Conservation (phyloP, 2,329 filamentous ascomycete species). For the Fusarium circinatum region DNA sequence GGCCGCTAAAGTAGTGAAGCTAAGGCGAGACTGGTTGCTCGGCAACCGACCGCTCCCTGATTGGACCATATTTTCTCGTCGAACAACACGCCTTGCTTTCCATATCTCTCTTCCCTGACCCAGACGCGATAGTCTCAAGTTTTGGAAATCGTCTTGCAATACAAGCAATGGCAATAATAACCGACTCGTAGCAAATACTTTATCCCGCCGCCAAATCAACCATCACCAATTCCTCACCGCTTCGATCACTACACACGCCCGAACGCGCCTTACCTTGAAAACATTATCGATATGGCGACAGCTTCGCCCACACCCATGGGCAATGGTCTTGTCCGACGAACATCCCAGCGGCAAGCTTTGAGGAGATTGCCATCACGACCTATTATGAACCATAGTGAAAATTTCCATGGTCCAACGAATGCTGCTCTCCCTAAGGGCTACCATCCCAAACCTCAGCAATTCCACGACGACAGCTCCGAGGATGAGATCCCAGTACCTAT, state of each 20-base stretch:
- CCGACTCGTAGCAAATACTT: slow-evolving; percentile 55
- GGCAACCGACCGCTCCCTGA: slow-evolving; percentile 46
- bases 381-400: slow-evolving; percentile 57
- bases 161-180: slow-evolving; percentile 51
- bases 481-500: slow-evolving; percentile 92
- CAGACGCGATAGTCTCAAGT: slow-evolving; percentile 51
- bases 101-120: slow-evolving; percentile 36
- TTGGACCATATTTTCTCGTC: slow-evolving; percentile 43
- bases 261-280: slow-evolving; percentile 34
- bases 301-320: slow-evolving; percentile 67
- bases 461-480: slow-evolving; percentile 84
- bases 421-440: slow-evolving; percentile 47
- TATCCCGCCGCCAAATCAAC: slow-evolving; percentile 35
- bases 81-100: slow-evolving; percentile 43
- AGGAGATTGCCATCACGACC: slow-evolving; percentile 61
- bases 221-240: slow-evolving; percentile 32
- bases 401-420: slow-evolving; percentile 51
- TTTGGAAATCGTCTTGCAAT: slow-evolving; percentile 47
- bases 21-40: slow-evolving; percentile 43
- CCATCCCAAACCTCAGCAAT: slow-evolving; percentile 59
- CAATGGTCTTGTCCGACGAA: slow-evolving; percentile 61
- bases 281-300: slow-evolving; percentile 57
- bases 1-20: slow-evolving; percentile 3
- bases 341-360: slow-evolving; percentile 66
- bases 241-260: slow-evolving; percentile 19